Evolutionary conservation across 2,329 filamentous ascomycete species (phyloP).

Genomic region (Calonectria pseudoreteaudii): DNA sequence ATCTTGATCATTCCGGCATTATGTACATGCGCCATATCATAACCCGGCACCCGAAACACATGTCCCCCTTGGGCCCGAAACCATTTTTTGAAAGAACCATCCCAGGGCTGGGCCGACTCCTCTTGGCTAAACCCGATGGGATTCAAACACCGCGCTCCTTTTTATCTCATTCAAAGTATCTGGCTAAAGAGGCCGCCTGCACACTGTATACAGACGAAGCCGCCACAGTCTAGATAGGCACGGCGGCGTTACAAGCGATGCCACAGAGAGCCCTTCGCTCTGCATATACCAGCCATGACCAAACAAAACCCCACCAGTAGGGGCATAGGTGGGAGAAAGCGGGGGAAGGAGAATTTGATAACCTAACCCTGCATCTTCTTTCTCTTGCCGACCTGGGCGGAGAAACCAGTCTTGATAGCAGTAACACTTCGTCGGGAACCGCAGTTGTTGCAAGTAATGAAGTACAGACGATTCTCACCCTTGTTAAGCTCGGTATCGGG

Average conservation of each 20-base stretch:
- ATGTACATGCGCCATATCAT: slow-evolving; percentile 45
- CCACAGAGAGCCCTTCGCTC: slow-evolving; percentile 3
- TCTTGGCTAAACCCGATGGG: slow-evolving; percentile 33
- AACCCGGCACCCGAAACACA: slow-evolving; percentile 36
- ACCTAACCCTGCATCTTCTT: slow-evolving; percentile 89
- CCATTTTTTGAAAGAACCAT: slow-evolving; percentile 40
- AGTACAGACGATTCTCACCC: slow-evolving; percentile 98
- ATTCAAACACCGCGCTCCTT: slow-evolving; percentile 33
- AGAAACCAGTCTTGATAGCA: slow-evolving; percentile 99
- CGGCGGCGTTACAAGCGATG: slow-evolving; percentile 18
- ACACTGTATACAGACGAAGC: slow-evolving; percentile 4
- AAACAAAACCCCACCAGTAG: slow-evolving; percentile 20
- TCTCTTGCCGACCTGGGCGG: slow-evolving; percentile 98
- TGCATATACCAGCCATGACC: slow-evolving; percentile 23
- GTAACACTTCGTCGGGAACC: slow-evolving; percentile 88
- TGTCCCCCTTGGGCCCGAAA: slow-evolving; percentile 27
- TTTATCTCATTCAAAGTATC: slow-evolving; percentile 24
- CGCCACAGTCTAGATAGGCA: slow-evolving; percentile 22
- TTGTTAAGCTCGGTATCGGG: slow-evolving; percentile 97
- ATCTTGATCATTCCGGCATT: slow-evolving; percentile 44
- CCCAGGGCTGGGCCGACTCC: slow-evolving; percentile 26
- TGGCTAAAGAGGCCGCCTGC: slow-evolving; percentile 13
- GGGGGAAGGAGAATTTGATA: slow-evolving; percentile 15
- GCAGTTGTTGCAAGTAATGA: slow-evolving; percentile 93
- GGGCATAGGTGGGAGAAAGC: slow-evolving; percentile 17